Percentiles rank a stretch among this genome's conserved stretches.
phyloP scores from a whole-genome alignment of 805 yeast species.

The Metschnikowia amazonensis region DNA sequence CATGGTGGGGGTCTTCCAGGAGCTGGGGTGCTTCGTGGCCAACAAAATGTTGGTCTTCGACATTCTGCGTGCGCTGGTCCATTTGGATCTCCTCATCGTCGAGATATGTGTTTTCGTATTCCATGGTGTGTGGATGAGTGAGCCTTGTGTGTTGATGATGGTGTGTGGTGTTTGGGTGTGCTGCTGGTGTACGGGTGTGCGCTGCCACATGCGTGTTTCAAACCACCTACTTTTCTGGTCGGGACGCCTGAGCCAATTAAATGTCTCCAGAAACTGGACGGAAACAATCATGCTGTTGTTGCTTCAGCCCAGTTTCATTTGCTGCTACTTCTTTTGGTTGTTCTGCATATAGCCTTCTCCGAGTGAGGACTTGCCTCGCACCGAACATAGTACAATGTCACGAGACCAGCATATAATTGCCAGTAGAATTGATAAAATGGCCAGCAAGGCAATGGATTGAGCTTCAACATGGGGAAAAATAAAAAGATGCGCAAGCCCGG shows the following conservation, averaged over 20 bases:
- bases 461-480: not conserved
- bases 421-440: too few species aligned
- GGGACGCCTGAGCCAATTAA: too few species aligned
- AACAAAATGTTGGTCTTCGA: conserved; percentile 17
- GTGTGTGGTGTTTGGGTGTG: conserved; percentile 1
- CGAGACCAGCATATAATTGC: too few species aligned
- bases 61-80: conserved; percentile 18
- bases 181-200: conserved; percentile 3
- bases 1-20: conserved; percentile 11
- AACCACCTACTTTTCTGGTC: too few species aligned
- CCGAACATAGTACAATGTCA: not conserved
- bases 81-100: conserved; percentile 27
- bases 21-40: conserved; percentile 7
- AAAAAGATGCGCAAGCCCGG: conserved; percentile 22
- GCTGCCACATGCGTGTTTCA: too few species aligned
- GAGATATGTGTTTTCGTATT: conserved; percentile 28
- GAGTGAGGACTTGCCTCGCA: not conserved
- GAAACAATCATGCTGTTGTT: too few species aligned
- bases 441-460: too few species aligned
- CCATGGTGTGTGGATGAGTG: conserved; percentile 12
- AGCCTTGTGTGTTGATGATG: not conserved
- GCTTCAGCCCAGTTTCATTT: too few species aligned
- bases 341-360: not conserved
- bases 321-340: not conserved
- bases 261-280: too few species aligned